A percentile compares a stretch with the other conserved stretches of the same genome.
phyloP scores from a whole-genome alignment of 768 basidiomycete species.

The Crepidotus variabilis region DNA sequence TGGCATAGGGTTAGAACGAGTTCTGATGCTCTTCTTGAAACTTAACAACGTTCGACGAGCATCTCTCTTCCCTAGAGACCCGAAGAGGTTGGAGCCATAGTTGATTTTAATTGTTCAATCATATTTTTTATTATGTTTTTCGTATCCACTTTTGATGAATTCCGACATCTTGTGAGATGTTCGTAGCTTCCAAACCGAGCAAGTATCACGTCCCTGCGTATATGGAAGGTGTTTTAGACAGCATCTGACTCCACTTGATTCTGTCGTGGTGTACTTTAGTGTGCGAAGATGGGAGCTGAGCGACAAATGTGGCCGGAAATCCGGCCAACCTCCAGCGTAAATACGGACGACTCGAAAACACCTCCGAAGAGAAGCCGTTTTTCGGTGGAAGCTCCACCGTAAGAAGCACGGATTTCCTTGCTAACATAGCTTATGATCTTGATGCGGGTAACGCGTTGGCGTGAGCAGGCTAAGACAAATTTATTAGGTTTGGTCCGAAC shows the following conservation, averaged over 20 bases:
- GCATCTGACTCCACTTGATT: not conserved
- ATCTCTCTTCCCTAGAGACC: conserved; percentile 94
- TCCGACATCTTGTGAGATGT: no score
- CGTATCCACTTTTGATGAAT: not conserved
- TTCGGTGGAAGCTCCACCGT: not conserved
- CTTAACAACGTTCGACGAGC: conserved; percentile 93
- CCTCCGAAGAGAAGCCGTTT: conserved; percentile 2
- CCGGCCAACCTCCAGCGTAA: not conserved
- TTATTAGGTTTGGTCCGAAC: not conserved
- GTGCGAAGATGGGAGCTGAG: conserved; percentile 1
- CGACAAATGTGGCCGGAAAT: not conserved
- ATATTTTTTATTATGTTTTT: conserved; percentile 3
- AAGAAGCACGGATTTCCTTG: not conserved
- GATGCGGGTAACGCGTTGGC: not conserved
- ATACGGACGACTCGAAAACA: not conserved
- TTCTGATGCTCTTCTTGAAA: conserved; percentile 97
- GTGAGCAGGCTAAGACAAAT: not conserved
- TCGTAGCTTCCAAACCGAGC: conserved; percentile 13
- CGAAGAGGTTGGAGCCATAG: conserved; percentile 88
- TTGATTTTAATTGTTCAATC: not conserved
- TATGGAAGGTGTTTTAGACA: not conserved
- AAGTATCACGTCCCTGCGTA: not conserved
- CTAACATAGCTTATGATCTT: not conserved
- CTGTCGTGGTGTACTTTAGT: not conserved
- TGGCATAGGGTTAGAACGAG: conserved; percentile 92